Evolutionary conservation across 768 basidiomycete species (phyloP), one percentile per base, ranked within the genome.

Genomic region (Tricholoma sp.): DNA sequence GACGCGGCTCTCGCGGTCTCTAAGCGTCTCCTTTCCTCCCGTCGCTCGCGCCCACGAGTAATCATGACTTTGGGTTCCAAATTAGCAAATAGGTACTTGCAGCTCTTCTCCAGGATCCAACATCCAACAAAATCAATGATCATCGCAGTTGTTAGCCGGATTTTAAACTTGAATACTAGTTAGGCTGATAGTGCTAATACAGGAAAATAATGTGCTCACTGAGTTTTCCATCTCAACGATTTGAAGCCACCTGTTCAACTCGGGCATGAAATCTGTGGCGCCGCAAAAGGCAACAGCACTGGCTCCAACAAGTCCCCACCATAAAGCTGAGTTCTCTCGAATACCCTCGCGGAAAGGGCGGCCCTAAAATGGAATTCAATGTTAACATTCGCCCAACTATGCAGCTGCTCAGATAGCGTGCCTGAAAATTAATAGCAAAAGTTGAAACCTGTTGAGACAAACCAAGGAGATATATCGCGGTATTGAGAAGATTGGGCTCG

Each of bases 291-390:
- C 97, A 5, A 99, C 95, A 2, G 84, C 81, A 53, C 85, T 85
- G 29, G 94, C 96, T 9, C 89, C 92, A 39, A 97, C 76, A 10
- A 98, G 83, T 24, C 97, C 97, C 77, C 86, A 98, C 71, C 83
- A 98, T 17, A 99, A 68, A n/a, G 94, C 89, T 3, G 86, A 75
- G 71, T 99, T 99, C 73, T 99, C 97, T 2, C 91, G 82, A 66
- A 99, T 98, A 36, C 94, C 94, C 72, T 99, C 97, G 33, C 97
- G 87, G 86, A 98, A 99, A 0, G 97, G 97, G 34, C 97, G 89
- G 8, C 97, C 97, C 82, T 91, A 66, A 1, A 36, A 53, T 17
- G 18, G 29, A 15, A 58, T 57, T 20, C 44, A 2, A 18, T 42
- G n/a, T 58, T 17, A 34, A 18, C 24, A 57, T 45, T 42, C 9